Conservation (phyloP, 495 filamentous ascomycete genomes). For the Trypethelium eluteriae region DNA sequence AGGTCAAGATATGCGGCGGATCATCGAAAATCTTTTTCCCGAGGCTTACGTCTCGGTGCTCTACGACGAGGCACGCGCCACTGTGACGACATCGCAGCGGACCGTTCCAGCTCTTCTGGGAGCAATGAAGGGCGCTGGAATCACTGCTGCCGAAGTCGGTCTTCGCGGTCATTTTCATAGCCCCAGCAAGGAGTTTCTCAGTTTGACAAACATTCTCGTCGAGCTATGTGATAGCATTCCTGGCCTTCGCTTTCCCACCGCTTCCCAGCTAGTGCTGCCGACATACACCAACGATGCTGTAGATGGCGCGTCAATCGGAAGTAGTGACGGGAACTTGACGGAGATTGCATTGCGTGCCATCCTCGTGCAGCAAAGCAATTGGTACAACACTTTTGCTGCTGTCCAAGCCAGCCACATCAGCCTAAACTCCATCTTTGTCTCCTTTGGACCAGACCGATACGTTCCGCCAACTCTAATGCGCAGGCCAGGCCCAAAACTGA, state of each 20-base stretch:
- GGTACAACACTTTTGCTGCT: conserved; percentile 36
- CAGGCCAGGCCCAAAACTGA: neutral
- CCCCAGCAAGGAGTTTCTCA: neutral
- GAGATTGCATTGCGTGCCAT: conserved; percentile 37
- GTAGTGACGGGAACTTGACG: conserved; percentile 30
- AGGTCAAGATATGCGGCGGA: neutral
- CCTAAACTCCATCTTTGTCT: conserved; percentile 29
- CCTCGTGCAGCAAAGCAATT: conserved; percentile 38
- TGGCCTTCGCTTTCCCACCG: conserved; percentile 37
- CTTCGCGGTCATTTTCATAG: neutral
- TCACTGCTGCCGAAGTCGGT: neutral
- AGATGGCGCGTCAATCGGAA: conserved; percentile 27
- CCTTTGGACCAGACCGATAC: conserved; percentile 41
- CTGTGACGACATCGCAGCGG: neutral
- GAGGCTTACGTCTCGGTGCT: neutral
- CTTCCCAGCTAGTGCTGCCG: conserved; percentile 30
- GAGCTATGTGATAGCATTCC: neutral
- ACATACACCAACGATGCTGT: conserved; percentile 19
- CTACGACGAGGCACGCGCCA: neutral
- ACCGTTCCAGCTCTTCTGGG: neutral
- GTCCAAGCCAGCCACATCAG: conserved; percentile 15
- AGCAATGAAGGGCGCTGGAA: neutral
- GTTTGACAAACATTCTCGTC: neutral
- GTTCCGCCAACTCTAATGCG: conserved; percentile 35
- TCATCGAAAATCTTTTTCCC: neutral